Conservation (phyloP, 2,329 filamentous ascomycete species). For the Penicillium sp. region DNA sequence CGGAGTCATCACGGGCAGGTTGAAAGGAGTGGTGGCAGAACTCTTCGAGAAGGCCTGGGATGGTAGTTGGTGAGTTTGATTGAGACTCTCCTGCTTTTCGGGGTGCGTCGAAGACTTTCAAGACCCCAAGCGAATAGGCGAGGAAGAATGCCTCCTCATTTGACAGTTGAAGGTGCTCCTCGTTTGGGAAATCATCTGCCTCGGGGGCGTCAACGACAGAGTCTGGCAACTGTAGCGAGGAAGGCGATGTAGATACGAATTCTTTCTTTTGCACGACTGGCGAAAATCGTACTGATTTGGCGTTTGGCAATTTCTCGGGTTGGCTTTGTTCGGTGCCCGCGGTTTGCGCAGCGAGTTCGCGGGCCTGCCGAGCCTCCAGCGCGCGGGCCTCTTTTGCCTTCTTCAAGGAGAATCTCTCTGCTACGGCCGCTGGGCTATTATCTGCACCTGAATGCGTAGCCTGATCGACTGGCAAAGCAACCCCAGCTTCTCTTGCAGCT, state of each 20-base stretch:
- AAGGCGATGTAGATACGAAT: conserved; percentile 40
- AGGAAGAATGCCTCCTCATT: conserved; percentile 92
- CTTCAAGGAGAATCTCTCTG: conserved; percentile 35
- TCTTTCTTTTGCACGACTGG: conserved; percentile 63
- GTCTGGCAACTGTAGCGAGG: conserved; percentile 14
- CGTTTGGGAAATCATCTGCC: conserved; percentile 41
- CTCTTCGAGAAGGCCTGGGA: conserved; percentile 58
- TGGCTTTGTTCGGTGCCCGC: conserved; percentile 9
- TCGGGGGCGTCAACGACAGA: conserved; percentile 13
- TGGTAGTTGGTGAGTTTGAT: conserved; percentile 45
- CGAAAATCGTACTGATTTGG: conserved; percentile 68
- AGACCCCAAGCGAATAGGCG: conserved; percentile 70
- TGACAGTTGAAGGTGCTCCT: conserved; percentile 89
- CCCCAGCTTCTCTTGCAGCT: conserved; percentile 29
- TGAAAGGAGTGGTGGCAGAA: conserved; percentile 69
- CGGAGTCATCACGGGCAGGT: conserved; percentile 50
- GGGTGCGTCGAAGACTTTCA: conserved; percentile 55
- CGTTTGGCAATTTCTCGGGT: conserved; percentile 13
- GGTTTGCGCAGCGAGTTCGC: conserved; percentile 15
- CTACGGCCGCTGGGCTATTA: conserved; percentile 16
- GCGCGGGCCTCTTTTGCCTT: conserved; percentile 33
- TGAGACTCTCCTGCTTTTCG: conserved; percentile 14
- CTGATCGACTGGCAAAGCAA: conserved; percentile 9
- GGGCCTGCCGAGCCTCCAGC: conserved; percentile 21
- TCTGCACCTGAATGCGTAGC: conserved; percentile 14